Base-by-base conservation (phyloP, 805 yeast species). In the Tetrapisispora iriomotensis region DNA sequence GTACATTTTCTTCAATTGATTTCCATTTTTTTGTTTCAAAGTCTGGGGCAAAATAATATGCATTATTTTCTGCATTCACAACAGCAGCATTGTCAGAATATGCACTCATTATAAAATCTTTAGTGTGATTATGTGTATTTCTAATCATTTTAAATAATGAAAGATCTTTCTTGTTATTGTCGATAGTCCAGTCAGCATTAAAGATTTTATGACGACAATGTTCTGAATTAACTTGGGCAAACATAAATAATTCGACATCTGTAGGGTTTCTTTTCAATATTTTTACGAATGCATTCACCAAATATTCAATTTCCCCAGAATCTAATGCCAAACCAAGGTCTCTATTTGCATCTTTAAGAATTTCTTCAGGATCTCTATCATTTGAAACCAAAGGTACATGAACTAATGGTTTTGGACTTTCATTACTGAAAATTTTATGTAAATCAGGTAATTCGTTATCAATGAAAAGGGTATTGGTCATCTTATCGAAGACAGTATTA, bases 131-230 rank as follows among this genome's bases (percentile, higher is more conserved):
- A 64, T 87, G 95, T 36, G 99, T 92, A 65, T 88, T 87, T 68
- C 94, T 77, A 61, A 92, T 88, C 97, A 92, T 88, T 65, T 83
- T 77, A 70, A 92, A 92, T 50, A 92, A 69, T 15, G 95, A 72
- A 54, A 73, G 57, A 38, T 81, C 78, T 62, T 85, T 83, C 53
- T 72, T 65, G 38, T 74, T 72, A 38, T 85, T 87, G 62, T 92
- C 96, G 47, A 92, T 84, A 47, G 83, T 83, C 99, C 99, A 92
- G 53, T 84, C 94, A 31, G 99, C 98, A 57, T 92, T 92, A 73
- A 92, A 92, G 50, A 92, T 92, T 68, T 92, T 92, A 68, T 92
- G 99, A 63, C 99, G 84, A 70, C 99, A 92, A 68, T 92, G 99
- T 66, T 92, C 99, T 20, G 96, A 87, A 70, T 92, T 92, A 50